phyloP scores from a whole-genome alignment of 768 basidiomycete genomes.

The Psilocybe sp. region DNA sequence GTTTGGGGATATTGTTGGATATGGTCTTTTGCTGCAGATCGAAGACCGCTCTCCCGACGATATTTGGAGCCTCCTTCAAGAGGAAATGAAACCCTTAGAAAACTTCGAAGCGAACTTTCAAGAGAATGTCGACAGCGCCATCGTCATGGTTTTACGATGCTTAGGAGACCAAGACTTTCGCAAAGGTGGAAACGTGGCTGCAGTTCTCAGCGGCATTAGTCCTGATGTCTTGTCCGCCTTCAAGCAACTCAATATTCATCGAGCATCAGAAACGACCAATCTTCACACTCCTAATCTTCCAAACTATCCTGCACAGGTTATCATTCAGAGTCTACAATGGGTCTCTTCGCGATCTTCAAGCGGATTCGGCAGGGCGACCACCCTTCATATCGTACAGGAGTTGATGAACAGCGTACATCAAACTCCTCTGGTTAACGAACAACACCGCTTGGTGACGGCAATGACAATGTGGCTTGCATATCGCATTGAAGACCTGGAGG shows the following conservation, averaged over 20 bases:
- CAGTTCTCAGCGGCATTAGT: slow-evolving; percentile 34
- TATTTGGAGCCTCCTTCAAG: slow-evolving; percentile 9
- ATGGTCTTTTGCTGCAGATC: slow-evolving; percentile 43
- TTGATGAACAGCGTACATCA: slow-evolving; percentile 65
- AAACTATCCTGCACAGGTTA: slow-evolving; percentile 41
- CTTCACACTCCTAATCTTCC: slow-evolving; percentile 70
- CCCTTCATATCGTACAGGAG: slow-evolving; percentile 75
- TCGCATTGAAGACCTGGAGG: slow-evolving; percentile 50
- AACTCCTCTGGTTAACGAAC: slow-evolving; percentile 80
- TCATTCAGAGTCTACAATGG: slow-evolving; percentile 63
- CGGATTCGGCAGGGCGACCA: slow-evolving; percentile 50
- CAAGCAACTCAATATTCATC: slow-evolving; percentile 47
- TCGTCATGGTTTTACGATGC: slow-evolving; percentile 56
- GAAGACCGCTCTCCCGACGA: slow-evolving; percentile 23
- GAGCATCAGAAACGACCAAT: slow-evolving; percentile 42
- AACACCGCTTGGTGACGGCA: slow-evolving; percentile 69
- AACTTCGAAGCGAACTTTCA: slow-evolving; percentile 17
- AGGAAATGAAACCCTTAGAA: slow-evolving; percentile 8
- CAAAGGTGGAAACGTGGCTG: slow-evolving; percentile 44
- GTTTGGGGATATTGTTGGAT: slow-evolving; percentile 69
- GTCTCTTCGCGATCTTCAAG: slow-evolving; percentile 40
- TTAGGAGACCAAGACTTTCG: slow-evolving; percentile 68
- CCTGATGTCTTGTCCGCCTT: slow-evolving; percentile 45
- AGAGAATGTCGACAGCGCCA: slow-evolving; percentile 53
- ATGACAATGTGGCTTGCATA: slow-evolving; percentile 74